Evolutionary conservation across 2,329 filamentous ascomycete genomes (phyloP), one percentile per base, ranked within the genome.

Genomic region (Fusarium virguliforme): DNA sequence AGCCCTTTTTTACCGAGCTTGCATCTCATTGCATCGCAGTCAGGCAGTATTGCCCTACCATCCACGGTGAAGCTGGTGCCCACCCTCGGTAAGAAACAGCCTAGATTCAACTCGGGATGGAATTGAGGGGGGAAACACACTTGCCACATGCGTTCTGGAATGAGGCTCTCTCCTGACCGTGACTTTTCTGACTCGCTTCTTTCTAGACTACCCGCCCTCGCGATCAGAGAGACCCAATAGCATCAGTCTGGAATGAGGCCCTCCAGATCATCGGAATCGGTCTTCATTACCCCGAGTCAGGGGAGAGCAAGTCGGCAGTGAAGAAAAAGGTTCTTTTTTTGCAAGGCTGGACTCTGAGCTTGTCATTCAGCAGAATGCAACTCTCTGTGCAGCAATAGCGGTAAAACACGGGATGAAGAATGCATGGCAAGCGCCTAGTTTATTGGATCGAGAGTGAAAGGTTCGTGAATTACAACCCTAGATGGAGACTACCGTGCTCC

Each of bases 191-290:
- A 40, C 32, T 50, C 35, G 37, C 10, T 30, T 67, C 22, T 34
- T 71, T 70, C 68, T 71, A 62, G 68, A 69, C 61, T 58, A 60
- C 54, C 57, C 56, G 37, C 60, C 51, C 32, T 43, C 34, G n/a
- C 26, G 13, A 48, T 38, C 9, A n/a, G 9, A 35, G 13, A 26
- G 48, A 24, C 35, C 50, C 28, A 64, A 59, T 59, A 26, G n/a
- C 37, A 37, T 24, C 5, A n/a, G 30, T 8, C 9, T 60, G 8
- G 13, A 55, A 61, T 60, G 54, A 57, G 57, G 28, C 48, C 37
- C 22, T 12, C 22, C n/a, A 28, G 13, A 37, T 34, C 58, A 38
- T 43, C 34, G 9, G 32, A 50, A 50, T 56, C 30, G 50, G 50
- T 28, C 13, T 9, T 35, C 22, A 35, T 37, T 46, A 15, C 28